Evolutionary conservation across 495 filamentous ascomycete genomes (phyloP), one percentile per base, ranked within the genome.

Genomic region (Penicillium parvum): DNA sequence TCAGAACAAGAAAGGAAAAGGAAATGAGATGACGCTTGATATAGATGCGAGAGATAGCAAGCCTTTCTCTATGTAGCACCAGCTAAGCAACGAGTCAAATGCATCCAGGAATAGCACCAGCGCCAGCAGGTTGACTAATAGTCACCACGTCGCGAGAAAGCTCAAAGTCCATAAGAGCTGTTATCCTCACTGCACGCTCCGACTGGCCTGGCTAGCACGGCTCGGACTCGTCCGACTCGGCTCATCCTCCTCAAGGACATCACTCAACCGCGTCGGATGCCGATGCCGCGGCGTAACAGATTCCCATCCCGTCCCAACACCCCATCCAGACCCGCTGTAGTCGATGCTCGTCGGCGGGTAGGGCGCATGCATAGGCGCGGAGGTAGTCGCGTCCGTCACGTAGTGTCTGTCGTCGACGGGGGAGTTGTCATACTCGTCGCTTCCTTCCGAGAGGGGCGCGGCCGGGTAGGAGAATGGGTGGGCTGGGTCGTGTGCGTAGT

Each of bases 221-320:
- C 74, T 76, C 5, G 73, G 72, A 49, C 70, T 82, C 25, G 78
- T 81, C 29, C 79, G 65, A 44, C 78, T 79, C 40, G 66, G 68
- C 51, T 79, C 76, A 47, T 79, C 76, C 43, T 79, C 75, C 37
- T 98, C 92, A 7, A 92, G 74, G 8, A 98, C 90, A 71, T 98
- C 92, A 58, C 92, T 96, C 43, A 98, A 68, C 39, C 92, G 73
- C 3, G 91, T 96, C 0, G 91, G 91, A 66, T 97, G 92, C 55
- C 96, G 90, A 67, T 96, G 92, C 35, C 90, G 74, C n/a, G 85
- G 79, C 40, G 89, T 76, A 34, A 74, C 45, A 7, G 73, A 61
- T 38, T 92, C 88, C 90, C 90, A 96, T 7, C 81, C 84, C 1
- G 74, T 61, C 2, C 72, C 74, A 5, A 48, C 49, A 7, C 83